Percentiles rank a stretch among this genome's conserved stretches.
Evolutionary conservation across 2,329 filamentous ascomycete species (phyloP).

Genomic region (Claviceps fusiformis): DNA sequence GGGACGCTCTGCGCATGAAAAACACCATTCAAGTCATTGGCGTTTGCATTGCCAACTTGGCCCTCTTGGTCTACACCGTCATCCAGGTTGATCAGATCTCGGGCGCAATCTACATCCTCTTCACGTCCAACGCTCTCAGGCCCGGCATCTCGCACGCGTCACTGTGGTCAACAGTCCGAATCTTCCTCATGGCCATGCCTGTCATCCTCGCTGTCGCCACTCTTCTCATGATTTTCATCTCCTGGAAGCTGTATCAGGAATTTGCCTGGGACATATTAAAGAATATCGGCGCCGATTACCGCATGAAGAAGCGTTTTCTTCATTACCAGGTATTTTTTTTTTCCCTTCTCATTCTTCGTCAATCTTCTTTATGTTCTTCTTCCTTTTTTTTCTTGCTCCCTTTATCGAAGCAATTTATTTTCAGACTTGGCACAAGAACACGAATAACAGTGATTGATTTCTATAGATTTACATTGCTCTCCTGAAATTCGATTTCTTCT

Average conservation of each 20-base stretch:
- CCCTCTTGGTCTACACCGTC: conserved; percentile 80
- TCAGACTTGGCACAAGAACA: too few relatives aligned
- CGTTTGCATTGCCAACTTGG: conserved; percentile 81
- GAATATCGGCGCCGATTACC: conserved; percentile 91
- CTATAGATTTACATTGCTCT: conserved; percentile 87
- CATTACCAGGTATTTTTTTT: conserved; percentile 63
- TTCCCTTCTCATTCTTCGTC: too few relatives aligned
- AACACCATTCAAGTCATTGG: conserved; percentile 99
- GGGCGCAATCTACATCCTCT: conserved; percentile 51
- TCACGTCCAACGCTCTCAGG: conserved; percentile 29
- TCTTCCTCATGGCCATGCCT: conserved; percentile 75
- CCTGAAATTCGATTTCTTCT: conserved; percentile 99
- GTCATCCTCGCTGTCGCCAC: conserved; percentile 68
- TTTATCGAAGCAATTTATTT: too few relatives aligned
- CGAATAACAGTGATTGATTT: conserved; percentile 7
- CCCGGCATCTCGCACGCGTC: conserved; percentile 16
- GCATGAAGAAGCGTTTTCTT: conserved; percentile 92
- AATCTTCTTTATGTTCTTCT: too few relatives aligned
- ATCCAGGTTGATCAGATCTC: conserved; percentile 88
- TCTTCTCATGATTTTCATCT: conserved; percentile 57
- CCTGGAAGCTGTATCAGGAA: conserved; percentile 95
- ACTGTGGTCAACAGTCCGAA: conserved; percentile 57
- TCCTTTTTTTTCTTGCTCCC: too few relatives aligned
- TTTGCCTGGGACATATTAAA: conserved; percentile 99
- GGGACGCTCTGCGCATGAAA: conserved; percentile 85